phyloP scores from a whole-genome alignment of 78 protist genomes.

The Guillardia theta region DNA sequence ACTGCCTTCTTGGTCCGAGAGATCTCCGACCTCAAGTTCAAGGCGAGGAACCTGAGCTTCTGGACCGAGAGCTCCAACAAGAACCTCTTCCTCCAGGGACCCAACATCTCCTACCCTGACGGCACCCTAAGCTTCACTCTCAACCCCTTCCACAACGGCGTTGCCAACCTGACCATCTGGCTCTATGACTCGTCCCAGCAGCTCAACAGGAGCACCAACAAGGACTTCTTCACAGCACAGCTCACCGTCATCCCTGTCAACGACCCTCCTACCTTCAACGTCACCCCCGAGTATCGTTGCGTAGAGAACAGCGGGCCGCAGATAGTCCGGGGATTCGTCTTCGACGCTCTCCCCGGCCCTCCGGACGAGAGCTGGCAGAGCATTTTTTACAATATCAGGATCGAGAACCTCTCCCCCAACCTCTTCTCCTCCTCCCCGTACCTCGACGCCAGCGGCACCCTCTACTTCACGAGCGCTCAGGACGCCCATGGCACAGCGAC shows the following conservation, averaged over 20 bases:
- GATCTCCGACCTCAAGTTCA: neutral
- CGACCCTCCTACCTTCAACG: neutral
- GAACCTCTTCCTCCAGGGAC: neutral
- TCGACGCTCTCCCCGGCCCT: neutral
- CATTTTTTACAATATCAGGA: neutral
- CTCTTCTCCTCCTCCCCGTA: neutral
- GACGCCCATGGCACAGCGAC: neutral
- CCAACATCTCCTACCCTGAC: neutral
- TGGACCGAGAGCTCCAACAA: neutral
- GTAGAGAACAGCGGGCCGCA: conserved; percentile 4
- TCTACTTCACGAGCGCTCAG: neutral
- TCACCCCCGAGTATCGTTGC: neutral
- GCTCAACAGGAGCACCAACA: neutral
- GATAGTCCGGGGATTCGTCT: neutral
- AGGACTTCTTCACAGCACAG: neutral
- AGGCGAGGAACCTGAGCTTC: neutral
- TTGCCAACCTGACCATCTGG: neutral
- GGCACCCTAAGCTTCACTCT: neutral
- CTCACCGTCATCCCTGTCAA: conserved; percentile 10
- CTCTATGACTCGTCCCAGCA: neutral
- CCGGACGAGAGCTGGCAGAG: conserved; percentile 34
- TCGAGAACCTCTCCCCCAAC: neutral
- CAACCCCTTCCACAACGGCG: neutral
- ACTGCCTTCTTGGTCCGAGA: neutral
- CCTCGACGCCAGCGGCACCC: neutral